Evolutionary conservation across 1,284 basidiomycete species (phyloP), one percentile per base, ranked within the genome.

Genomic region (Ganoderma sp.): DNA sequence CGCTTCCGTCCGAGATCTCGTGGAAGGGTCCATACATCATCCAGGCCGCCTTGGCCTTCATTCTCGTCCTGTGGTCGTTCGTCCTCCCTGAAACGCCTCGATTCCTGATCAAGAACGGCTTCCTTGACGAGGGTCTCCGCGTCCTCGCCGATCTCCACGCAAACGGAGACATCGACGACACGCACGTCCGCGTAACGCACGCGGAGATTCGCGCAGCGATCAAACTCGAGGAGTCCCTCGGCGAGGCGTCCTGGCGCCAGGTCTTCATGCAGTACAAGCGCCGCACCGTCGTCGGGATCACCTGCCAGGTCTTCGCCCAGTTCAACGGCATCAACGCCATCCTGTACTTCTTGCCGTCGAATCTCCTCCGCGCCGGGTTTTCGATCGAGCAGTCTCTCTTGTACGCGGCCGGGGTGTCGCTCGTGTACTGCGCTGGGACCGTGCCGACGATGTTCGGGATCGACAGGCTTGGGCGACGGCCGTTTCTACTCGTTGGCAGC

Each of bases 261-360:
- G 75, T 86, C 63, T 85, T 87, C 78, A 77, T 71, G 61, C 80
- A 82, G 67, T 87, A 87, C 70, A 82, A 81, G 8, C 79, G 80
- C 17, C 83, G 85, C 32, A 76, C 80, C 22, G 67, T 82, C 66
- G 81, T 87, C 15, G 85, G 84, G 14, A 80, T 86, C 67, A 85
- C 85, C 5, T 85, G 83, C 67, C 84, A 87, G 71, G 79, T 86
- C 74, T 86, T 87, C 67, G 84, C 84, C 1, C 86, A 87, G 69
- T 82, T 85, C 74, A 86, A 87, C 70, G 86, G 87, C 34, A 86
- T 87, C 77, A 88, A 87, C 73, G 84, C 84, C 19, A 83, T 88
- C 66, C 76, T 88, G 10, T 88, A 88, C 73, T 89, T 85, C 74
- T 78, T 87, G 8, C 85, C 85, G 1, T 82, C 83, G 65, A 85